phyloP scores from a whole-genome alignment of 805 yeast species.

The Candida nanaspora region DNA sequence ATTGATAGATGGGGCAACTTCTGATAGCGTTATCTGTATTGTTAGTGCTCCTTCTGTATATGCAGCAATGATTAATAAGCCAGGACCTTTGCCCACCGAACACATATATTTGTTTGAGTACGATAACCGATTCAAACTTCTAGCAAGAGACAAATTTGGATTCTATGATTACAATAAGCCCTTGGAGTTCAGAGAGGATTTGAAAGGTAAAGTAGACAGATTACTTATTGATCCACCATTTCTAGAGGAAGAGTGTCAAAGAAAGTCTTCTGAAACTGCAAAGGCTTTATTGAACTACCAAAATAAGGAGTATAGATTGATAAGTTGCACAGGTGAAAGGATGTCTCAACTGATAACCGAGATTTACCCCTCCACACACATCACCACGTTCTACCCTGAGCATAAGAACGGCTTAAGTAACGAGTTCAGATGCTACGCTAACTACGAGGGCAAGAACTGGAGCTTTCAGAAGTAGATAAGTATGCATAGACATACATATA shows the following conservation, averaged over 20 bases:
- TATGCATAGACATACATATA: neutral
- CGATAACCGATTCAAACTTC: conserved; percentile 67
- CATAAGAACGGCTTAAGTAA: conserved; percentile 83
- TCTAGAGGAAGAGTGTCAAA: conserved; percentile 74
- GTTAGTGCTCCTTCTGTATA: conserved; percentile 90
- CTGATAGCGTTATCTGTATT: conserved; percentile 61
- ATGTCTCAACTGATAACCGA: conserved; percentile 58
- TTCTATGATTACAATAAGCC: conserved; percentile 76
- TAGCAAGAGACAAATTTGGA: conserved; percentile 63
- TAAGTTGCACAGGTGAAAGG: conserved; percentile 88
- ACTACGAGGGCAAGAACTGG: conserved; percentile 68
- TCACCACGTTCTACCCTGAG: conserved; percentile 68
- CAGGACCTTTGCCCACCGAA: conserved; percentile 51
- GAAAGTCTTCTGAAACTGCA: conserved; percentile 60
- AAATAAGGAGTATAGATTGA: conserved; percentile 35
- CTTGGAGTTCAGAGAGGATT: conserved; percentile 44
- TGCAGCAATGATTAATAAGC: conserved; percentile 64
- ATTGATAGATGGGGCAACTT: conserved; percentile 68
- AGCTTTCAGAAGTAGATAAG: conserved; percentile 27
- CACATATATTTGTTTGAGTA: conserved; percentile 71
- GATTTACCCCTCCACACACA: conserved; percentile 55
- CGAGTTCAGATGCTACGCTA: conserved; percentile 82
- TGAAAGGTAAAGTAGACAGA: conserved; percentile 61
- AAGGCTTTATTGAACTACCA: conserved; percentile 38
- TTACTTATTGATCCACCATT: conserved; percentile 85